Evolutionary conservation across 768 basidiomycete genomes (phyloP).

Genomic region (Multifurca ochricompacta): DNA sequence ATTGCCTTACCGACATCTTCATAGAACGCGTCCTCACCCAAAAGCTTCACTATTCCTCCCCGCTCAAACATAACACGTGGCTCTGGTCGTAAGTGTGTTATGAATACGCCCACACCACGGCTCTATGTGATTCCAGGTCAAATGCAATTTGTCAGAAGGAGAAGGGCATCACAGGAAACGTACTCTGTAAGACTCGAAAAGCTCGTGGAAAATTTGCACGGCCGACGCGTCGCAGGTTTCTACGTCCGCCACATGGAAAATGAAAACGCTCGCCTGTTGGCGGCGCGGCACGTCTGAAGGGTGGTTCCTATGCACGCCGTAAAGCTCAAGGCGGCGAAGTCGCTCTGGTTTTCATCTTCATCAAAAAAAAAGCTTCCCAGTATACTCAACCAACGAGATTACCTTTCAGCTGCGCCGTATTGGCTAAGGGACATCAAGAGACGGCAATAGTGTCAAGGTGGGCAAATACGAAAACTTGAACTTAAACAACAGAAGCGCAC

Average conservation of each 20-base stretch:
- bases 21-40: slow-evolving; percentile 40
- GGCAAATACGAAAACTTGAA: too few species aligned
- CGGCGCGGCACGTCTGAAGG: slow-evolving; percentile 83
- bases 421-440: slow-evolving; percentile 46
- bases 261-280: slow-evolving; percentile 64
- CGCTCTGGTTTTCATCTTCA: slow-evolving; percentile 42
- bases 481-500: slow-evolving; percentile 33
- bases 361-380: not conserved
- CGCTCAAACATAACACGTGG: slow-evolving; percentile 35
- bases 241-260: slow-evolving; percentile 93
- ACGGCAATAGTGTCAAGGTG: slow-evolving; percentile 6
- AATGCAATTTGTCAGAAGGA: not conserved
- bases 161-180: slow-evolving; percentile 4
- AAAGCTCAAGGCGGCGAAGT: slow-evolving; percentile 77
- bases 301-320: slow-evolving; percentile 71
- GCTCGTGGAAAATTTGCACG: slow-evolving; percentile 73
- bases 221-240: slow-evolving; percentile 91
- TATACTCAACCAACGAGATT: slow-evolving; percentile 1
- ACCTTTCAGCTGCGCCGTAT: slow-evolving; percentile 93
- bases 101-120: slow-evolving; percentile 38
- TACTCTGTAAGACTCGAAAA: slow-evolving; percentile 73
- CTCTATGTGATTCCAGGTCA: slow-evolving; percentile 27
- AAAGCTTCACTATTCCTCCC: slow-evolving; percentile 36
- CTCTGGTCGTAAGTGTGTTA: slow-evolving; percentile 37
- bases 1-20: slow-evolving; percentile 39